Base-by-base conservation (phyloP, 495 filamentous ascomycete species). In the Neurospora sp. region DNA sequence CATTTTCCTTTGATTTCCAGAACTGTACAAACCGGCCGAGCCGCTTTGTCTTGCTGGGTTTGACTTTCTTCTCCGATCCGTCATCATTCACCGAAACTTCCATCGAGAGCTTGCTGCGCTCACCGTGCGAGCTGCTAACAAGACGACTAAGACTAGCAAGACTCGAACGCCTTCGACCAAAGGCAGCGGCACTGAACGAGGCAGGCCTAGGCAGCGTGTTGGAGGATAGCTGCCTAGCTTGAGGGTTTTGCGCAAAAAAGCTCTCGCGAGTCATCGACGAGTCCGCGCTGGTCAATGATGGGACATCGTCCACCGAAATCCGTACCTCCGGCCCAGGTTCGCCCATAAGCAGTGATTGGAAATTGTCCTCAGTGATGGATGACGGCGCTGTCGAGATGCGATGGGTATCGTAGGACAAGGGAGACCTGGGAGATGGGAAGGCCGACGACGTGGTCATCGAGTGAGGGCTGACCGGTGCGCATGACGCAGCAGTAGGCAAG, bases 121-220 rank as follows among this genome's bases (percentile, higher is more conserved):
- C 91, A 10, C 89, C 88, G 74, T 94, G 89, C 9, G 91, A 90
- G 47, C 89, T 91, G 76, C 89, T 92, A 53, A 97, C 90, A 18
- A 97, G 84, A 70, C 93, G 90, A 47, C 93, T 94, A 44, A 97
- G 83, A 78, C 94, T 97, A 8, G 90, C 93, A 74, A 97, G 86
- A 78, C 93, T 96, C 6, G 91, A 91, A 61, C 94, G 88, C 77
- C 96, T 93, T 61, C 91, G 89, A 35, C 89, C 87, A 70, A 90
- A 86, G 14, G 90, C 85, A 39, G 88, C 83, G 12, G 89, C 88
- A 4, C 90, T 90, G 69, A 93, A 86, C 0, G 92, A 94, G 18
- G 89, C 86, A 8, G 91, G 89, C 42, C 91, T 87, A 61, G 87
- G 85, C 53, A 65, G 14, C 22, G 53, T 65, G 53, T 65, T 65